phyloP scores from a whole-genome alignment of 306 rosid genomes.

The Prunus fruticosa region DNA sequence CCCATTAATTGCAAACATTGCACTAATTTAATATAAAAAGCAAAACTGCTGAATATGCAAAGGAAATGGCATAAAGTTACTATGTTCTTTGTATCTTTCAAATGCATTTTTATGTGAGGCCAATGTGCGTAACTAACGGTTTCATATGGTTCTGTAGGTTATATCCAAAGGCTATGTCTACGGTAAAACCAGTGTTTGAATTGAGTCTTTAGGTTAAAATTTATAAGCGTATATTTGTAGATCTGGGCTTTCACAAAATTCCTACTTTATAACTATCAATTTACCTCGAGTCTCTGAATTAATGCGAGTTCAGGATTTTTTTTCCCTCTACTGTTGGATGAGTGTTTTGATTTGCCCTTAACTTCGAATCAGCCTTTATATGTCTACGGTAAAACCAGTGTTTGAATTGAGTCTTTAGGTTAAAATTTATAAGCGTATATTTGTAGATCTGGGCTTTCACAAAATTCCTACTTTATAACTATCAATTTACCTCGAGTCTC shows the following conservation, averaged over 20 bases:
- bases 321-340: not conserved
- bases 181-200: not conserved
- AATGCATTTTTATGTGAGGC: not conserved
- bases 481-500: too few relatives aligned
- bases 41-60: not conserved
- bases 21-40: not conserved
- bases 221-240: not conserved
- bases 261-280: not conserved
- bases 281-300: too few relatives aligned
- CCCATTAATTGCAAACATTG: conserved; percentile 18
- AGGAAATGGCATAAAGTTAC: not conserved
- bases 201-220: not conserved
- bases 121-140: not conserved
- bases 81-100: not conserved
- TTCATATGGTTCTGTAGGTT: not conserved
- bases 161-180: not conserved
- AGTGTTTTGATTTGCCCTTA: not conserved
- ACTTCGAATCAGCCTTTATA: too few relatives aligned
- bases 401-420: not conserved
- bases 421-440: not conserved
- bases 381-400: not conserved
- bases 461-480: not conserved
- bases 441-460: not conserved
- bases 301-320: not conserved
- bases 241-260: not conserved